Conservation (phyloP, 768 basidiomycete species). For the Cantharellus anzutake region DNA sequence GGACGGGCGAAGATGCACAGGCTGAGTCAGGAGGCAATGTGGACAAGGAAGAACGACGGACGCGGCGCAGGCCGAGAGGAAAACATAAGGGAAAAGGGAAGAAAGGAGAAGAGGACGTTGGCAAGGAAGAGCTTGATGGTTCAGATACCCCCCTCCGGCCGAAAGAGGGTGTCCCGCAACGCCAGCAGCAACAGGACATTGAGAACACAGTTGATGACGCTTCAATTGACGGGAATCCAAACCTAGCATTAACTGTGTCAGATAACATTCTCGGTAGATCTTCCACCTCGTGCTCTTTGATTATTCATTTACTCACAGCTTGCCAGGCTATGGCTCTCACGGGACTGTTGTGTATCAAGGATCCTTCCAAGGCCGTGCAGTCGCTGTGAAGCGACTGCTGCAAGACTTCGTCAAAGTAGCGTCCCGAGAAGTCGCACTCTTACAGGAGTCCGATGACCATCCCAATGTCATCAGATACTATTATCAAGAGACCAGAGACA, state of each 20-base stretch:
- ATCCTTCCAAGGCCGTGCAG: slow-evolving; percentile 88
- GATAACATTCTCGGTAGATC: slow-evolving; percentile 49
- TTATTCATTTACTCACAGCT: slow-evolving; percentile 4
- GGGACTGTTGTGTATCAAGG: slow-evolving; percentile 93
- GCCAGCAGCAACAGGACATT: too few species aligned
- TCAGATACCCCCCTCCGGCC: too few species aligned
- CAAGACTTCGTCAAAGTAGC: slow-evolving; percentile 93
- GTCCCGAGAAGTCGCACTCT: slow-evolving; percentile 76
- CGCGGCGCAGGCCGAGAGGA: slow-evolving; percentile 4
- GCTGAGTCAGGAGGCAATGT: too few species aligned
- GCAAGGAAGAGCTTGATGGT: slow-evolving; percentile 32
- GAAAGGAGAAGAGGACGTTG: slow-evolving; percentile 1
- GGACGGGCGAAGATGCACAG: too few species aligned
- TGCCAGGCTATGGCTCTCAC: slow-evolving; percentile 78
- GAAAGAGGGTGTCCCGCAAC: too few species aligned
- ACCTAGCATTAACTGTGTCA: slow-evolving; percentile 25
- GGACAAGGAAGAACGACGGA: background rate
- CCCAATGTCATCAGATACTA: slow-evolving; percentile 98
- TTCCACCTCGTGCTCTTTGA: background rate
- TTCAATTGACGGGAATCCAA: too few species aligned
- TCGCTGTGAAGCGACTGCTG: slow-evolving; percentile 93
- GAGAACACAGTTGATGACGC: too few species aligned
- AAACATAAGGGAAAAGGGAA: slow-evolving; percentile 8
- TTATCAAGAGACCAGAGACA: slow-evolving; percentile 84
- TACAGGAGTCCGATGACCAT: slow-evolving; percentile 95